Conservation (phyloP, 2,329 filamentous ascomycete genomes). For the Trichophyton verrucosum region DNA sequence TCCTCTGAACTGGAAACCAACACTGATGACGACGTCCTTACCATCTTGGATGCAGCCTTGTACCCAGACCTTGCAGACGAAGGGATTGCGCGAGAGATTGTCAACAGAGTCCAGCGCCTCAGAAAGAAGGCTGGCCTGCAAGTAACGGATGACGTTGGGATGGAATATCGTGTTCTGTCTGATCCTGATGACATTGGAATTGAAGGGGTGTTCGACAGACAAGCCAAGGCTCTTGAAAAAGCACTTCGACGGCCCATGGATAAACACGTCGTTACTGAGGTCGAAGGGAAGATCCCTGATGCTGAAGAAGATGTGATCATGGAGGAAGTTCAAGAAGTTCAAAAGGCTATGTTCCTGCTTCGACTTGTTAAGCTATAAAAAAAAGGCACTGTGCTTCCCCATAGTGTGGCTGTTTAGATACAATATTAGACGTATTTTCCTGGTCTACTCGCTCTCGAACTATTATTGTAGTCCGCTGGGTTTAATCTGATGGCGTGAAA, state of each 20-base stretch:
- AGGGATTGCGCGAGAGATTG: conserved; percentile 79
- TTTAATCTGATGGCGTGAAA: background rate
- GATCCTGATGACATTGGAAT: conserved; percentile 69
- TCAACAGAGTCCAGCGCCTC: conserved; percentile 82
- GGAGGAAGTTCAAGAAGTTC: conserved; percentile 75
- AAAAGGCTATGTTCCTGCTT: conserved; percentile 68
- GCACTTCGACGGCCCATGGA: conserved; percentile 65
- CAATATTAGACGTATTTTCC: conserved; percentile 7
- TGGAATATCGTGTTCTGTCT: conserved; percentile 74
- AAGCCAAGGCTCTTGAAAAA: conserved; percentile 60
- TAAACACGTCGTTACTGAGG: conserved; percentile 48
- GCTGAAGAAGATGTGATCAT: conserved; percentile 52
- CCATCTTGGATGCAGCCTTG: conserved; percentile 70
- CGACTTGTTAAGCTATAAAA: conserved; percentile 59
- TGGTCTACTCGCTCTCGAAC: background rate
- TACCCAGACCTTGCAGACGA: conserved; percentile 81
- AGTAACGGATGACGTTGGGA: conserved; percentile 86
- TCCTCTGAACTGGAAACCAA: conserved; percentile 72
- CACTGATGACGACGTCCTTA: conserved; percentile 79
- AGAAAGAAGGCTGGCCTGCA: conserved; percentile 88
- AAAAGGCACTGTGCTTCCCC: background rate
- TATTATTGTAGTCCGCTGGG: background rate
- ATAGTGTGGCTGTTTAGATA: conserved; percentile 24
- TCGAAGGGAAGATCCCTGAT: conserved; percentile 46
- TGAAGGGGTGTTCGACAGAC: conserved; percentile 54